Conservation (phyloP, 441 rosid species). For the Raphanus hybrid region DNA sequence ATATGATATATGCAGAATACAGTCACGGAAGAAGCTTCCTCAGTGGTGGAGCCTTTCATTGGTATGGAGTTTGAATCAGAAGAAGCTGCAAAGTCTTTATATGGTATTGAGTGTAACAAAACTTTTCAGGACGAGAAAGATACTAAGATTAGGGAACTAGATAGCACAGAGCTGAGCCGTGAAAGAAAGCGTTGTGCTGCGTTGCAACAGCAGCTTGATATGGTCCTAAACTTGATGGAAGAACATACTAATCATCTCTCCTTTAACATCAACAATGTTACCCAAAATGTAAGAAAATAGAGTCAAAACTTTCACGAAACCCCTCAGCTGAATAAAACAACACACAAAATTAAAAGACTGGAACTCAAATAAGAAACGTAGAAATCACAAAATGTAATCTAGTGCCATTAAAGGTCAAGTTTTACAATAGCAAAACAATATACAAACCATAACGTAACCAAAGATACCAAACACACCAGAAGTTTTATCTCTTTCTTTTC, state of each 20-base stretch:
- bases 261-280: conserved; percentile 57
- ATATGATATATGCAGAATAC: conserved; percentile 13
- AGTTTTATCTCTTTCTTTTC: no score
- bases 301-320: no score
- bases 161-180: no score
- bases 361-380: no score
- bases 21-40: conserved; percentile 42
- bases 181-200: conserved; percentile 55
- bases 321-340: no score
- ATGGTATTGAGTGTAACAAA: background rate
- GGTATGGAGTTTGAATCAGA: conserved; percentile 85
- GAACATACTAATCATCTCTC: conserved; percentile 64
- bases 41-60: conserved; percentile 58
- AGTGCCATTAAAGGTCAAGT: no score
- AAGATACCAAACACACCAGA: no score
- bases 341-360: no score
- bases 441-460: no score
- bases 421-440: no score
- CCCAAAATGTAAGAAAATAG: conserved; percentile 45
- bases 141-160: no score
- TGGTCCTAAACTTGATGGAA: conserved; percentile 64
- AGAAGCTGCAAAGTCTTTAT: conserved; percentile 70
- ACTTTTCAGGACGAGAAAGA: conserved; percentile 51
- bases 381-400: no score
- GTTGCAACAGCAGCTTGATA: conserved; percentile 62